Evolutionary conservation across 768 basidiomycete genomes (phyloP).

Genomic region (Melanogaster broomeanus): DNA sequence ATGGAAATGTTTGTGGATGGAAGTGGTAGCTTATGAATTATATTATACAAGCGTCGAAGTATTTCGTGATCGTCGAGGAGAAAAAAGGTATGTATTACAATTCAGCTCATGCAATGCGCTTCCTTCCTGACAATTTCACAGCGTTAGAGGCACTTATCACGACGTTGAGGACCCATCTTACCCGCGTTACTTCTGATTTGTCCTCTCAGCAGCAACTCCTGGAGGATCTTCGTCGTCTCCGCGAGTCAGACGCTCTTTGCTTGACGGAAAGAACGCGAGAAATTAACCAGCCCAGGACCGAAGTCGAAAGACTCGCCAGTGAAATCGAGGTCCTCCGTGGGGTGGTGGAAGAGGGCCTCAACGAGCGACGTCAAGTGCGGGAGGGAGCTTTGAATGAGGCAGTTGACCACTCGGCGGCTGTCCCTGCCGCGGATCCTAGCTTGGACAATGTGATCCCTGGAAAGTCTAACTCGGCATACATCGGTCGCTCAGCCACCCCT

Average conservation of each 20-base stretch:
- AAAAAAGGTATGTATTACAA: slow-evolving; percentile 82
- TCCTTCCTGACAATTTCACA: slow-evolving; percentile 33
- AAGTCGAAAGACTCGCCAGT: slow-evolving; percentile 79
- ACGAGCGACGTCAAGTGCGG: slow-evolving; percentile 62
- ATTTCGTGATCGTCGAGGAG: slow-evolving; percentile 81
- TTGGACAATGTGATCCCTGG: slow-evolving; percentile 24
- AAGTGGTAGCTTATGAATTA: too few relatives aligned
- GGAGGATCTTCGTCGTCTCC: slow-evolving; percentile 59
- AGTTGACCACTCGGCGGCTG: neutral
- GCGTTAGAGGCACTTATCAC: slow-evolving; percentile 81
- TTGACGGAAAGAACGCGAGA: slow-evolving; percentile 65
- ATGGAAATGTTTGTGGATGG: too few relatives aligned
- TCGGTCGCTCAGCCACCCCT: neutral
- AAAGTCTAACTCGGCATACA: neutral
- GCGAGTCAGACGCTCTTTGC: slow-evolving; percentile 61
- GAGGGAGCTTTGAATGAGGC: slow-evolving; percentile 35
- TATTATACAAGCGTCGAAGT: slow-evolving; percentile 50
- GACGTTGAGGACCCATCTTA: slow-evolving; percentile 72
- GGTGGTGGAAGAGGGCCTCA: slow-evolving; percentile 85
- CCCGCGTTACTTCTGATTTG: slow-evolving; percentile 77
- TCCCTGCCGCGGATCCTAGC: slow-evolving; percentile 18
- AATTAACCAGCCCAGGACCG: slow-evolving; percentile 64
- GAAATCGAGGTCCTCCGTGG: slow-evolving; percentile 88
- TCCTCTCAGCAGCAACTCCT: slow-evolving; percentile 75
- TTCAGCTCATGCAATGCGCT: neutral